Percentiles rank a stretch among this genome's conserved stretches.
phyloP scores from a whole-genome alignment of 208 protist species.

The Crithidia fasciculata region DNA sequence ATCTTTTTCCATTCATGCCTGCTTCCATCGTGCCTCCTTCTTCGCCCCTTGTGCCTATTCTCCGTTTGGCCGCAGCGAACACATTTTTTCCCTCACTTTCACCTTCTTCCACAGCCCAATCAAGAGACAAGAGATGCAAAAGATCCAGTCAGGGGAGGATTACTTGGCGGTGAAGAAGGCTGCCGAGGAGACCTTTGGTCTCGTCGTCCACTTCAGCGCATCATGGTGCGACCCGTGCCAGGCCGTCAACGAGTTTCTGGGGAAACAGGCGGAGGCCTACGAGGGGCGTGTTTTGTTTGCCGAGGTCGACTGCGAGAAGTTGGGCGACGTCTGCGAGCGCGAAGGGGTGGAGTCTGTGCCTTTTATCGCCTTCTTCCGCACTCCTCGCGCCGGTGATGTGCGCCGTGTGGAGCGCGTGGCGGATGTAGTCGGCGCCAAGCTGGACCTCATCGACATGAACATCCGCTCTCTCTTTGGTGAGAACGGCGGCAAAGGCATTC shows the following conservation, averaged over 20 bases:
- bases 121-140: constrained; percentile 34
- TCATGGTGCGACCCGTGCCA: constrained; percentile 91
- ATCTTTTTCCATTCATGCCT: too few relatives aligned
- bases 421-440: constrained; percentile 79
- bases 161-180: constrained; percentile 63
- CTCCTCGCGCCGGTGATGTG: constrained; percentile 22
- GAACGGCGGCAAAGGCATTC: constrained; percentile 52
- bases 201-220: constrained; percentile 91
- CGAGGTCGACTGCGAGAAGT: constrained; percentile 77
- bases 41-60: too few relatives aligned
- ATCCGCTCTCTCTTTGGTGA: constrained; percentile 77
- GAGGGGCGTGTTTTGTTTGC: constrained; percentile 69
- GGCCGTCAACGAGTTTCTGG: constrained; percentile 63
- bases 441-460: constrained; percentile 81
- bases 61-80: too few relatives aligned
- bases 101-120: neutral
- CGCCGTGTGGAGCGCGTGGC: constrained; percentile 69
- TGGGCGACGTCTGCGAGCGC: constrained; percentile 69
- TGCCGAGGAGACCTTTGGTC: constrained; percentile 44
- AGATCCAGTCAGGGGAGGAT: constrained; percentile 43
- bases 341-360: constrained; percentile 90
- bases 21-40: too few relatives aligned
- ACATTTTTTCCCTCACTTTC: neutral
- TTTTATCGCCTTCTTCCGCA: constrained; percentile 88
- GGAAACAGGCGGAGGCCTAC: constrained; percentile 42